phyloP scores from a whole-genome alignment of 768 basidiomycete genomes.

The Leccinum barrowsii region DNA sequence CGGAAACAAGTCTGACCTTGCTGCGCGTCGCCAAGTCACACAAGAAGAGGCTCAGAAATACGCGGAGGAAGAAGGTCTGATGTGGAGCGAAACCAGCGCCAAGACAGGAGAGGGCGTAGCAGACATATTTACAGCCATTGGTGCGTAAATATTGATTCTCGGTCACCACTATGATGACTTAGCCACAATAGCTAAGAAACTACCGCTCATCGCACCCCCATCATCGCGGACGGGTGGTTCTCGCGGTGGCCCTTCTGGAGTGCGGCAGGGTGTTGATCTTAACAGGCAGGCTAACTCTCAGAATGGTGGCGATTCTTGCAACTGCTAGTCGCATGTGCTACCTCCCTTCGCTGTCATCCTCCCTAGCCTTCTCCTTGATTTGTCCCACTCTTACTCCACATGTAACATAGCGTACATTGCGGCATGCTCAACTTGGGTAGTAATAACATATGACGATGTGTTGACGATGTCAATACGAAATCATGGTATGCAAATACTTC shows the following conservation, averaged over 20 bases:
- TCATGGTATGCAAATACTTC: neutral
- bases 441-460: conserved; percentile 12
- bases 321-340: conserved; percentile 49
- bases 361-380: conserved; percentile 9
- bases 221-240: conserved; percentile 54
- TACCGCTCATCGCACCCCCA: conserved; percentile 77
- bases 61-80: conserved; percentile 85
- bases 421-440: conserved; percentile 29
- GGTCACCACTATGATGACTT: neutral
- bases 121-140: conserved; percentile 84
- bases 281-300: conserved; percentile 57
- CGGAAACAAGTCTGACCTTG: conserved; percentile 91
- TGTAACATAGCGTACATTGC: conserved; percentile 31
- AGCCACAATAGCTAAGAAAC: conserved; percentile 66
- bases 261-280: conserved; percentile 73
- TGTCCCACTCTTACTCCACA: conserved; percentile 15
- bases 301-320: conserved; percentile 63
- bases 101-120: conserved; percentile 85
- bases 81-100: conserved; percentile 92
- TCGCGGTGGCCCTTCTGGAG: conserved; percentile 47
- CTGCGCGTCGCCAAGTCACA: conserved; percentile 78
- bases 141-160: conserved; percentile 39
- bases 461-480: conserved; percentile 8
- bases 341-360: conserved; percentile 1
- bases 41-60: conserved; percentile 91